These are phyloP conservation scores for Xylaria longipes DNA, from an alignment of 495 filamentous ascomycete species.

Conservation along the genomic window DNA sequence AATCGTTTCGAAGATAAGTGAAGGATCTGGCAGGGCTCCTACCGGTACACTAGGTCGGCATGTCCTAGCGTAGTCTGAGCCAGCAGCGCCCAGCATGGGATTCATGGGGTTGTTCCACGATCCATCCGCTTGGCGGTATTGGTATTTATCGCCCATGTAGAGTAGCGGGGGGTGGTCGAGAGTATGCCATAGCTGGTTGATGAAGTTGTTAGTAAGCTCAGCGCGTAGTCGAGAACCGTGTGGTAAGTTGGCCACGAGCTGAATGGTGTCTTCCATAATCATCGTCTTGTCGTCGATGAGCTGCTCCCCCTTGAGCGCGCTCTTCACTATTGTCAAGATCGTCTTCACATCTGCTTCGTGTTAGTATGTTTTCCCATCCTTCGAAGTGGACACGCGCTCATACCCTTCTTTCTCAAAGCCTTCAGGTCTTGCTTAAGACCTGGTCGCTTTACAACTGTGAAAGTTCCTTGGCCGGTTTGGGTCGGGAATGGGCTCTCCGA, in stretches of 20 bases:
- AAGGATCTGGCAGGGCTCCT: constrained; percentile 74
- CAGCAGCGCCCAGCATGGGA: constrained; percentile 53
- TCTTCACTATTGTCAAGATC: constrained; percentile 40
- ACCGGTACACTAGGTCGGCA: constrained; percentile 53
- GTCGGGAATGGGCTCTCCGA: constrained; percentile 69
- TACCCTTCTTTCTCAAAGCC: constrained; percentile 54
- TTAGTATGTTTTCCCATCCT: constrained; percentile 6
- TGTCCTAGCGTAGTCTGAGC: constrained; percentile 72
- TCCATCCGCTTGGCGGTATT: constrained; percentile 77
- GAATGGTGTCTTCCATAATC: constrained; percentile 79
- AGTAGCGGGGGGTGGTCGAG: constrained; percentile 60
- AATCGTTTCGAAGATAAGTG: constrained; percentile 75
- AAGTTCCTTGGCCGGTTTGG: constrained; percentile 68
- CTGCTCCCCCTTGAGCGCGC: constrained; percentile 57
- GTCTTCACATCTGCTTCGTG: constrained; percentile 47
- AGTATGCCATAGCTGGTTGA: constrained; percentile 73
- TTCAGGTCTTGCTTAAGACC: constrained; percentile 70
- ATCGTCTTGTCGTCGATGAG: constrained; percentile 77
- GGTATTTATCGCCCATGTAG: constrained; percentile 69
- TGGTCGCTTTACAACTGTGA: constrained; percentile 45
- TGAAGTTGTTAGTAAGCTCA: constrained; percentile 72
- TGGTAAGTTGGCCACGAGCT: constrained; percentile 72
- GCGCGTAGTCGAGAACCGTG: constrained; percentile 64
- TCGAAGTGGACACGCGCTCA: background rate
- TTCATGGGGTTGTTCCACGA: constrained; percentile 61